These are phyloP conservation scores for Ceratobasidium sp. DNA, from an alignment of 1,284 basidiomycete genomes.

Conservation along the genomic window DNA sequence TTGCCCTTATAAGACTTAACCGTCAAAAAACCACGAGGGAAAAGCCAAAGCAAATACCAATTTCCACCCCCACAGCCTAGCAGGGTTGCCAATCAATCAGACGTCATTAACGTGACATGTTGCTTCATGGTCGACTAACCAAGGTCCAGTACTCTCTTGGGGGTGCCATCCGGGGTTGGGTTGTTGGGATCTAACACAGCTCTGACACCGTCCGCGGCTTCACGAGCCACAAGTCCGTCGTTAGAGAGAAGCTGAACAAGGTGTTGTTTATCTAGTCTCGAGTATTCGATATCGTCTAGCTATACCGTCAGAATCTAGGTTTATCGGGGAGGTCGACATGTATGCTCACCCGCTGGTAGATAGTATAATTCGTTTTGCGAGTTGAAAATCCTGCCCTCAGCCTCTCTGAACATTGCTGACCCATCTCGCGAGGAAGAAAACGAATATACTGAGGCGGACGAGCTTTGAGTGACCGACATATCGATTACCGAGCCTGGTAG, in stretches of 20 bases:
- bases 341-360: conserved; percentile 40
- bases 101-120: background rate
- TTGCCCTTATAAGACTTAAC: conserved; percentile 13
- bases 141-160: conserved; percentile 42
- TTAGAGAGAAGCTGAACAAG: conserved; percentile 41
- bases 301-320: no score
- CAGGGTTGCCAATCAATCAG: background rate
- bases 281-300: conserved; percentile 39
- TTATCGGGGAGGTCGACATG: no score
- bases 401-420: conserved; percentile 38
- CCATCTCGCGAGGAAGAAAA: conserved; percentile 41
- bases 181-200: conserved; percentile 31
- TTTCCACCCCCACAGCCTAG: conserved; percentile 39
- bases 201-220: conserved; percentile 21
- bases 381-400: conserved; percentile 43
- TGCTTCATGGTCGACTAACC: conserved; percentile 19
- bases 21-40: background rate
- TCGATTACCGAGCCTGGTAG: conserved; percentile 22
- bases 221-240: conserved; percentile 33
- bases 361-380: conserved; percentile 44
- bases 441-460: conserved; percentile 39
- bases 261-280: conserved; percentile 43
- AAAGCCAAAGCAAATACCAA: conserved; percentile 39
- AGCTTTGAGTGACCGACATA: conserved; percentile 17
- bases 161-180: conserved; percentile 31